Conservation (phyloP, 331 rosid genomes). For the Prunus yedoensis region DNA sequence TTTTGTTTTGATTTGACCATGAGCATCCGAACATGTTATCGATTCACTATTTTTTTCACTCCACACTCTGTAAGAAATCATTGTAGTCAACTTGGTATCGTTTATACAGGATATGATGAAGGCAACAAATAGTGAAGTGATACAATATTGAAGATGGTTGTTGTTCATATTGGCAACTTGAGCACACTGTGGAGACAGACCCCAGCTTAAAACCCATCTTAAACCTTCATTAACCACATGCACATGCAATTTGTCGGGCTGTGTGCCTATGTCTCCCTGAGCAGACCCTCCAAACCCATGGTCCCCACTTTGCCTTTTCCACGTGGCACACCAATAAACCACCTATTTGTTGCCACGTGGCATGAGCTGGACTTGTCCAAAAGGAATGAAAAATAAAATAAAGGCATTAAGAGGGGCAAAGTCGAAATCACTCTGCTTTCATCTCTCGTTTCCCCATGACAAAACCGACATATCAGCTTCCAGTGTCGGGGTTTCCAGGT, state of each 20-base stretch:
- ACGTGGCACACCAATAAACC: conserved; percentile 1
- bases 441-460: conserved; percentile 7
- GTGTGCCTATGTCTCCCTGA: background rate
- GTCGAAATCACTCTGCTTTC: background rate
- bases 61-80: no score
- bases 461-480: conserved; percentile 38
- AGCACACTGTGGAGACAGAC: background rate
- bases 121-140: no score
- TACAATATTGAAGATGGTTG: background rate
- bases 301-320: background rate
- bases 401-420: background rate
- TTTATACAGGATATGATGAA: no score
- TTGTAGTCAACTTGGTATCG: no score
- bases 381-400: background rate
- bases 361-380: background rate
- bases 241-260: conserved; percentile 33
- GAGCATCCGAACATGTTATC: no score
- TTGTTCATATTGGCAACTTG: background rate
- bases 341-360: conserved; percentile 22
- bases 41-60: no score
- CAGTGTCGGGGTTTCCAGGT: conserved; percentile 47
- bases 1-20: no score
- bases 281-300: background rate
- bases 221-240: conserved; percentile 4
- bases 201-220: background rate